Conservation (phyloP, 805 yeast genomes). For the Candida ortonii region DNA sequence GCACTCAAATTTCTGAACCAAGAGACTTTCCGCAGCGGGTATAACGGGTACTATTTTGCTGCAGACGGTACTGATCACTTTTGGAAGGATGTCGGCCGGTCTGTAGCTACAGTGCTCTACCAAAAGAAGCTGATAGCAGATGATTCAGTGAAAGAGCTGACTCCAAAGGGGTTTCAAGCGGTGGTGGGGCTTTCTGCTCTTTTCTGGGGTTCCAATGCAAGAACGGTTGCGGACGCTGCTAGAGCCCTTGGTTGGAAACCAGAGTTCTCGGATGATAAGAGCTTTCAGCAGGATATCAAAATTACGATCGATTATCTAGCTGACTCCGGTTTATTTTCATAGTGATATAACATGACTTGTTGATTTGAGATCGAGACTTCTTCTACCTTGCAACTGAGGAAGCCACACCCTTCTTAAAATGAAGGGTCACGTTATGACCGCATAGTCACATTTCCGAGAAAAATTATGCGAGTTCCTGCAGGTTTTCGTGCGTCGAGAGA, state of each 20-base stretch:
- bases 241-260: conserved; percentile 3
- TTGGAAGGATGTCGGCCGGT: conserved; percentile 26
- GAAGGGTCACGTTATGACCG: too few relatives aligned
- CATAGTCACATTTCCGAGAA: too few relatives aligned
- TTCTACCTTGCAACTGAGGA: too few relatives aligned
- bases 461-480: too few relatives aligned
- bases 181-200: conserved; percentile 2
- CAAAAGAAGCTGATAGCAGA: not conserved
- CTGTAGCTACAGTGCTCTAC: not conserved
- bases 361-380: too few relatives aligned
- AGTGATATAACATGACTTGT: too few relatives aligned
- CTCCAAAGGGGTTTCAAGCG: conserved; percentile 1
- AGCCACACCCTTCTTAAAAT: too few relatives aligned
- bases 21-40: conserved; percentile 28
- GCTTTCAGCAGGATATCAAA: conserved; percentile 3
- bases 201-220: conserved; percentile 6
- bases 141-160: not conserved
- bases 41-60: conserved; percentile 37
- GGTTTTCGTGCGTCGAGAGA: too few relatives aligned
- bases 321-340: too few relatives aligned
- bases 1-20: conserved; percentile 25
- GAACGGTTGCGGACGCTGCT: conserved; percentile 1
- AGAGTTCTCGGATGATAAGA: conserved; percentile 2
- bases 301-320: not conserved
- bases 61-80: conserved; percentile 28